Evolutionary conservation across 371 early-diverging fungal species (phyloP).

Genomic region (Syncephalis fuscata): DNA sequence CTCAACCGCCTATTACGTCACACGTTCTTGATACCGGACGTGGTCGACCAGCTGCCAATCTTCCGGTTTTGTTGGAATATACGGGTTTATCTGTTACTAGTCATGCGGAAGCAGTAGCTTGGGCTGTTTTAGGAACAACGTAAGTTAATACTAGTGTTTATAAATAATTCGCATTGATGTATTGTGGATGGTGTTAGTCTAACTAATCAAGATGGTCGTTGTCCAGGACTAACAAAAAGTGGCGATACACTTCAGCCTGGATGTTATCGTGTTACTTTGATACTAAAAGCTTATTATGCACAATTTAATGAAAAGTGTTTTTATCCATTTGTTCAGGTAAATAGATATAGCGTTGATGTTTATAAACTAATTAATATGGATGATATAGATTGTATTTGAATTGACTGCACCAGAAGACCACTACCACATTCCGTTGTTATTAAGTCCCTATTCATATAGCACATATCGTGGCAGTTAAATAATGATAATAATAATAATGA

Average conservation of each 20-base stretch:
- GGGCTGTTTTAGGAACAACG: not conserved
- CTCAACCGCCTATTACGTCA: slow-evolving; percentile 46
- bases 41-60: slow-evolving; percentile 61
- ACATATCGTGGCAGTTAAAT: no score
- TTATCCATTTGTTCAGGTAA: slow-evolving; percentile 71
- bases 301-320: slow-evolving; percentile 41
- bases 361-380: not conserved
- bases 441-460: no score
- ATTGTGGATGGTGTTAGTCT: slow-evolving; percentile 13
- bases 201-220: slow-evolving; percentile 70
- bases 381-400: not conserved
- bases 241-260: slow-evolving; percentile 38
- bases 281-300: slow-evolving; percentile 53
- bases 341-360: slow-evolving; percentile 3
- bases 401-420: no score
- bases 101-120: slow-evolving; percentile 9
- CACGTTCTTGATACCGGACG: slow-evolving; percentile 75
- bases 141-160: not conserved
- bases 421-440: no score
- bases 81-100: slow-evolving; percentile 9
- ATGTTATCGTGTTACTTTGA: slow-evolving; percentile 65
- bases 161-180: not conserved
- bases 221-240: slow-evolving; percentile 36
- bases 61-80: slow-evolving; percentile 32
- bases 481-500: no score